These are phyloP conservation scores for Talaromyces pinophilus DNA, from an alignment of 2,329 filamentous ascomycete genomes.

Conservation along the genomic window DNA sequence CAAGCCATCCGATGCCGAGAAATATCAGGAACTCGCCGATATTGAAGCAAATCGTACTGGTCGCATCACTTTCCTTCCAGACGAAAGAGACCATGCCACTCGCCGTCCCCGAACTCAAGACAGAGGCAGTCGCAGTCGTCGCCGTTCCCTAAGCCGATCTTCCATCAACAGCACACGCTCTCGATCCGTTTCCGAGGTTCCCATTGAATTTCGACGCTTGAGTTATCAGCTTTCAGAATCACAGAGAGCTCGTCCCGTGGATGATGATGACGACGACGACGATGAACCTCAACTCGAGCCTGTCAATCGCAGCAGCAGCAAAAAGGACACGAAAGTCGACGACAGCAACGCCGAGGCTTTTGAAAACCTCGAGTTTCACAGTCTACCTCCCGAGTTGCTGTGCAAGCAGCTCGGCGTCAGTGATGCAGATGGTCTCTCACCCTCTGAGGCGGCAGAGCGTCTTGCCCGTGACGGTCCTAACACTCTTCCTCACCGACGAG, in stretches of 20 bases:
- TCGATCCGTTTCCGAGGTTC: conserved; percentile 30
- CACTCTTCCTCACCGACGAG: conserved; percentile 65
- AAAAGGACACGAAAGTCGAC: conserved; percentile 33
- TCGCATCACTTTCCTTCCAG: conserved; percentile 19
- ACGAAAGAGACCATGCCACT: conserved; percentile 15
- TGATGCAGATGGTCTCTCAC: conserved; percentile 59
- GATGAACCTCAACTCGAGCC: conserved; percentile 23
- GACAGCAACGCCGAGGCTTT: conserved; percentile 45
- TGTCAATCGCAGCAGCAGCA: conserved; percentile 34
- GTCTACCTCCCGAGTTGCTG: conserved; percentile 57
- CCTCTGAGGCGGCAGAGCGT: conserved; percentile 58
- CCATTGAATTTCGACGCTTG: conserved; percentile 43
- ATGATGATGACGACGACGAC: conserved; percentile 29
- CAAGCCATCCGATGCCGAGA: conserved; percentile 9
- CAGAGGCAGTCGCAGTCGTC: conserved; percentile 3
- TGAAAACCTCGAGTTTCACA: conserved; percentile 68
- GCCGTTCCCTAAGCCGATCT: conserved; percentile 11
- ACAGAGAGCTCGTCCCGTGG: conserved; percentile 31
- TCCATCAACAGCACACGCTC: conserved; percentile 23
- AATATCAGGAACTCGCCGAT: not conserved
- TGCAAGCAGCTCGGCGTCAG: conserved; percentile 63
- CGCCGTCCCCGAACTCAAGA: conserved; percentile 3
- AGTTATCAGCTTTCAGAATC: conserved; percentile 44
- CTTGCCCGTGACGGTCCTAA: conserved; percentile 67
- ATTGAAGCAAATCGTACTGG: conserved; percentile 5